These are phyloP conservation scores for Stachybotrys echinatus DNA, from an alignment of 2,329 filamentous ascomycete genomes.

Conservation along the genomic window DNA sequence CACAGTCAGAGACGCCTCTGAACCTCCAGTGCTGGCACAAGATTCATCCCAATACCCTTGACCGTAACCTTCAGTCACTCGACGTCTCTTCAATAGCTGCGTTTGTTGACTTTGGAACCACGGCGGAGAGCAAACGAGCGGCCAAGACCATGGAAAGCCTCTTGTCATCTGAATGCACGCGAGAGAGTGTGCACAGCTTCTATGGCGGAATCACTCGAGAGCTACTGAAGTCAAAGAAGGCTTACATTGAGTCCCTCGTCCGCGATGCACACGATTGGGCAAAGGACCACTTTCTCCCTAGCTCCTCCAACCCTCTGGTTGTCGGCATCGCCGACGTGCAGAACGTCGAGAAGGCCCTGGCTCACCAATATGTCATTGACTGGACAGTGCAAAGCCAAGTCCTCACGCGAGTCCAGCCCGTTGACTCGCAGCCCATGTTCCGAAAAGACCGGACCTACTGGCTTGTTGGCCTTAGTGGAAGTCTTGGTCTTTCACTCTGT, in stretches of 20 bases:
- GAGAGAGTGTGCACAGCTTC: neutral
- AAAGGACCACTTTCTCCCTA: neutral
- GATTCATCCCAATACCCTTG: neutral
- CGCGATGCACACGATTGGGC: neutral
- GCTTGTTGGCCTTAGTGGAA: constrained; percentile 26
- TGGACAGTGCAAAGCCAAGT: neutral
- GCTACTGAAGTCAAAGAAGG: neutral
- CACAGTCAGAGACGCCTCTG: neutral
- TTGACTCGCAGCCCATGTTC: constrained; percentile 11
- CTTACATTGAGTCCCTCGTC: neutral
- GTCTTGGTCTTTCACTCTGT: constrained; percentile 29
- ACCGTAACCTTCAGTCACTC: neutral
- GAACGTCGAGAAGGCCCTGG: neutral
- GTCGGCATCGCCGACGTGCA: neutral
- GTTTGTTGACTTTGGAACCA: neutral
- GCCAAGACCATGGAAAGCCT: neutral
- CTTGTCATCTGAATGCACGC: neutral
- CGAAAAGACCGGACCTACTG: constrained; percentile 22
- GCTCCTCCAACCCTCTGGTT: neutral
- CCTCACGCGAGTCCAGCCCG: neutral
- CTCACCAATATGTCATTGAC: neutral
- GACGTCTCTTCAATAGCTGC: neutral
- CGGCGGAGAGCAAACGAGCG: neutral
- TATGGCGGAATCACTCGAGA: neutral
- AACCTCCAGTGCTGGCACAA: neutral